Percentiles rank a stretch among this genome's conserved stretches.
phyloP scores from a whole-genome alignment of 129 eudicot species.

The carrot (Daucus carota) region DH1_v3.0 NC_030385.2:29453501-29454000 shows the following conservation, averaged over 20 bases:
- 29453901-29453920: constrained; percentile 34
- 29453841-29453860: neutral
- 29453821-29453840: neutral
- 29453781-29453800: neutral
- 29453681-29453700: too few species aligned
- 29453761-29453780: too few species aligned
- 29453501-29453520: constrained; percentile 78
- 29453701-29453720: neutral
- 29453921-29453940: constrained; percentile 88
- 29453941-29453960: constrained; percentile 81
- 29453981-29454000: constrained; percentile 98
- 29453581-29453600: constrained; percentile 31
- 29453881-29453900: neutral
- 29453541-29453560: constrained; percentile 89
- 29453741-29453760: too few species aligned
- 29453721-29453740: too few species aligned
- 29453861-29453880: neutral
- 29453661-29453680: neutral
- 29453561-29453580: constrained; percentile 96
- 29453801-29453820: neutral
- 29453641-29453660: neutral
- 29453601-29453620: neutral
- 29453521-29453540: constrained; percentile 94
- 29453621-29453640: neutral
- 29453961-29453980: constrained; percentile 92